These are phyloP conservation scores for Nemania diffusa DNA, from an alignment of 2,329 filamentous ascomycete genomes.

Conservation along the genomic window DNA sequence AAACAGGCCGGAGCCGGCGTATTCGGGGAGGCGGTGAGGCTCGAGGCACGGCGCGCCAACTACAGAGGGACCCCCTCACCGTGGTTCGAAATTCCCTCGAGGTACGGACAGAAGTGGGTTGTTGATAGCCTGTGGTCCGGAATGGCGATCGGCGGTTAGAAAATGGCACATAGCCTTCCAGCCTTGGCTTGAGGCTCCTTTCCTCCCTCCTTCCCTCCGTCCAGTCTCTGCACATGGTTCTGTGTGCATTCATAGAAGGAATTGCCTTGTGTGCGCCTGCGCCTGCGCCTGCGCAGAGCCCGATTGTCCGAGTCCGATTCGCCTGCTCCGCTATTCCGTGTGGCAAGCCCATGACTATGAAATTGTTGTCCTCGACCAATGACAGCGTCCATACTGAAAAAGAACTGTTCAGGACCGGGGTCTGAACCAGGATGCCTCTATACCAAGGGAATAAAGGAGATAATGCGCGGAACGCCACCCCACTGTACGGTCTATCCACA, in stretches of 20 bases:
- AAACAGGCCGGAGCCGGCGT: slow-evolving; percentile 44
- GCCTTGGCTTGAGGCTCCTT: neutral
- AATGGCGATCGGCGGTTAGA: neutral
- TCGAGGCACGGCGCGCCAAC: slow-evolving; percentile 11
- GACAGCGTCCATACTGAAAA: neutral
- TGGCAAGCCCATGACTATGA: slow-evolving; percentile 16
- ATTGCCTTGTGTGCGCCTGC: neutral
- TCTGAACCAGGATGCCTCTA: neutral
- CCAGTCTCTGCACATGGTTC: neutral
- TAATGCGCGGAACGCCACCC: slow-evolving; percentile 20
- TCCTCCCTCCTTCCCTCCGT: neutral
- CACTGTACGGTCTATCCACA: slow-evolving; percentile 3
- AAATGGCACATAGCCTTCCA: neutral
- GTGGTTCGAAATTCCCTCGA: slow-evolving; percentile 1
- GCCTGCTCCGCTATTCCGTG: slow-evolving; percentile 20
- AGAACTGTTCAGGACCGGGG: slow-evolving; percentile 13
- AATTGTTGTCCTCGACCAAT: too few relatives aligned
- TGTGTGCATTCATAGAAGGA: neutral
- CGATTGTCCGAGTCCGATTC: slow-evolving; percentile 20
- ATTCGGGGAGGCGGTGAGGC: slow-evolving; percentile 42
- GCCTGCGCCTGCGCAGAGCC: slow-evolving; percentile 2
- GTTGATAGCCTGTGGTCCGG: neutral
- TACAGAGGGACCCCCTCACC: neutral
- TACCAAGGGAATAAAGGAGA: slow-evolving; percentile 16
- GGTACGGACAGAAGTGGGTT: neutral